Base-by-base conservation (phyloP, 1,284 basidiomycete species). In the Puccinia coronata region DNA sequence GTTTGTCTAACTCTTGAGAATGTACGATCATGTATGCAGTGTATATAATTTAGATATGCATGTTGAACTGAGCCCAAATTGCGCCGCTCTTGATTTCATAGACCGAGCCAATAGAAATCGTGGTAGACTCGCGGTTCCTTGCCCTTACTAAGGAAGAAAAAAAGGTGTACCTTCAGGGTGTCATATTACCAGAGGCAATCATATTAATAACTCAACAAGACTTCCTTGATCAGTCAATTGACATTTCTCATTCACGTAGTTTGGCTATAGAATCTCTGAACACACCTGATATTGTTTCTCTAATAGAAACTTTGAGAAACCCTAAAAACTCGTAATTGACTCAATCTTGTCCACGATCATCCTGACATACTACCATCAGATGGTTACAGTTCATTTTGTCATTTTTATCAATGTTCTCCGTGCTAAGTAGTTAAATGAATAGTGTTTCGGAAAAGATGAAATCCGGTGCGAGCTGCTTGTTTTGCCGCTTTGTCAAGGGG, bases 251-350 rank as follows among this genome's bases (percentile, higher is more conserved):
- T 57, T 6, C 20, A 57, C 55, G 23, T n/a, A 57, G 28, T n/a
- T 57, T 57, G 55, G 55, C 9, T 31, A 57, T 57, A n/a, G 55
- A 57, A 9, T 31, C 8, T 57, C 55, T 57, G 23, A 57, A 57
- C 23, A 57, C 55, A 8, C 55, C 55, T n/a, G 55, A 57, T 57
- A 57, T 57, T 57, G 55, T 57, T n/a, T 57, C 55, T n/a, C 55
- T 57, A 8, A 31, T 57, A n/a, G 9, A 57, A 8, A n/a, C 20
- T 57, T 9, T 57, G 20, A 57, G 55, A 23, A 57, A 57, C 28
- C 23, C 43, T 47, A 8, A 47, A 47, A 47, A 47, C n/a, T n/a
- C n/a, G n/a, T n/a, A n/a, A 47, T 16, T 47, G 43, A 47, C 43
- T 47, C 9, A 47, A 47, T 47, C 43, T 47, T 16, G n/a, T n/a